These are phyloP conservation scores for Clavispora carvajalis DNA, from an alignment of 805 yeast species.

Conservation along the genomic window DNA sequence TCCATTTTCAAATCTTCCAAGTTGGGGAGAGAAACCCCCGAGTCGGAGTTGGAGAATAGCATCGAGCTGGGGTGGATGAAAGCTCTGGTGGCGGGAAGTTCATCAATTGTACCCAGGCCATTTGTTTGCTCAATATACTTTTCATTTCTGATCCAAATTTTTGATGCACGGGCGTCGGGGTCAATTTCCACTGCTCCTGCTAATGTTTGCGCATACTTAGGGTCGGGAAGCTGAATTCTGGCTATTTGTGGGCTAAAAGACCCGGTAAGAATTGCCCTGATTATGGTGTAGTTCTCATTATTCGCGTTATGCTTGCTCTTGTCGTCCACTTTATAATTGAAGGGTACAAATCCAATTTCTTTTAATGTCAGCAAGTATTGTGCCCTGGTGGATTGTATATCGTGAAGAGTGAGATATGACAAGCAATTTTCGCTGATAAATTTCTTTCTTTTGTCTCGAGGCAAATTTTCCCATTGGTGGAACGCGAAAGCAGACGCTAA, in stretches of 20 bases:
- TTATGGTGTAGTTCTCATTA: slow-evolving; percentile 41
- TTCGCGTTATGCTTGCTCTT: slow-evolving; percentile 44
- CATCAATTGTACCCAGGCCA: slow-evolving; percentile 7
- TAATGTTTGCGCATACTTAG: slow-evolving; percentile 62
- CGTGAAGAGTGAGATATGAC: slow-evolving; percentile 61
- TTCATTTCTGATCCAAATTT: slow-evolving; percentile 69
- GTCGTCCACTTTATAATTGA: slow-evolving; percentile 33
- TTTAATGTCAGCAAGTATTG: slow-evolving; percentile 69
- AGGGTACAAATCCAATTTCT: slow-evolving; percentile 73
- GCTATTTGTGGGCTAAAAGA: slow-evolving; percentile 81
- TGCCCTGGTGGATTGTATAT: slow-evolving; percentile 61
- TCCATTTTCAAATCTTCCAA: slow-evolving; percentile 27
- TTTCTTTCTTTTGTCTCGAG: slow-evolving; percentile 24
- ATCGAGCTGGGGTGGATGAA: slow-evolving; percentile 86
- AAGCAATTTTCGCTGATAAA: slow-evolving; percentile 53
- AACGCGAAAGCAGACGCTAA: slow-evolving; percentile 61
- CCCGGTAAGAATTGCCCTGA: slow-evolving; percentile 70
- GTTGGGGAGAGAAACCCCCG: slow-evolving; percentile 16
- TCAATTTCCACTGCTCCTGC: slow-evolving; percentile 84
- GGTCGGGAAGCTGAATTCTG: slow-evolving; percentile 74
- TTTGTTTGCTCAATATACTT: slow-evolving; percentile 27
- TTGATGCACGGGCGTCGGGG: slow-evolving; percentile 69
- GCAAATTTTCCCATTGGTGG: slow-evolving; percentile 40
- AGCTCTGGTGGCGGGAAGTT: slow-evolving; percentile 60
- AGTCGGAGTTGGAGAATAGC: slow-evolving; percentile 45